Base-by-base conservation (phyloP, 371 early-diverging fungal species). In the Umbelopsis sp. region DNA sequence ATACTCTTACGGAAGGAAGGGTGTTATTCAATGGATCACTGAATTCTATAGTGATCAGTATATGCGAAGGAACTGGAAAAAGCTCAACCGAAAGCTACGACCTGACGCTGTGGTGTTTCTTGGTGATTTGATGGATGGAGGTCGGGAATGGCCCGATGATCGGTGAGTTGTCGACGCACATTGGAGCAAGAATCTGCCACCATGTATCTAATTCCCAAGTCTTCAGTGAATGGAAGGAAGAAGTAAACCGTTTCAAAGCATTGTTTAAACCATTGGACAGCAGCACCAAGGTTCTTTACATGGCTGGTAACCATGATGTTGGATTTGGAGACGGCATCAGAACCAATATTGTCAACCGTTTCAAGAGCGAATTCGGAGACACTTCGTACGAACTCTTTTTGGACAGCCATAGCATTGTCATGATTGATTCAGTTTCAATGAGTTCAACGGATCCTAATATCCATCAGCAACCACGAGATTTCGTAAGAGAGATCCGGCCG, bases 241-340 rank as follows among this genome's bases (percentile, higher is more conserved):
- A 76, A 65, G 69, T 66, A 5, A 41, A 51, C 1, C 77, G 84
- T 8, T 84, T 80, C 50, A 65, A 67, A 25, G 65, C n/a, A 0
- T 66, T 84, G 18, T 85, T 82, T 57, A 25, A 69, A 3, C 63
- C 75, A 66, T 63, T 52, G 1, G 69, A 70, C 1, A 45, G 44
- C 0, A 64, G 10, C 18, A 50, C 65, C 3, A 70, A 68, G 24
- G 63, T 79, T 0, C 73, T 76, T 50, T 78, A 83, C 57, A 89
- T 93, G 79, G 93, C 88, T 3, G 97, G 97, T 2, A 97, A 96
- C 78, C 98, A 97, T 72, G 97, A 97, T 75, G 88, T 96, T 66
- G 96, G 97, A 0, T 93, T 96, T 71, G 95, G 96, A 5, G 77
- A 91, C 65, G 85, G 85, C 1, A 81, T 96, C 24, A 74, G 91